Conservation (phyloP, 495 filamentous ascomycete species). For the Jackrogersella minutella region DNA sequence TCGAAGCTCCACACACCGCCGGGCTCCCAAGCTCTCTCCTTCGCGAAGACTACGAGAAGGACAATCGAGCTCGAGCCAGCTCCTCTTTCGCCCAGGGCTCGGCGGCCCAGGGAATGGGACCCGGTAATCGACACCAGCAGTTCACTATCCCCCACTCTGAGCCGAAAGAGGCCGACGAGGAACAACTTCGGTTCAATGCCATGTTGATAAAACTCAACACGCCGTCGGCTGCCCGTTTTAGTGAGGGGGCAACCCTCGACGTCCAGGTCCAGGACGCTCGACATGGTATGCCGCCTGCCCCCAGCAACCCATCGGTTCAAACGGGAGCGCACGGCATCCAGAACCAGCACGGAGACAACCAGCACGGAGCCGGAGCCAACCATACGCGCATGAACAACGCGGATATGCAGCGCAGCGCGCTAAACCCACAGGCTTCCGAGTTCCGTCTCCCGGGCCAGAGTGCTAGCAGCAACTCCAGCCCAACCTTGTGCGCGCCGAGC, state of each 20-base stretch:
- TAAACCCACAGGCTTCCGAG: constrained; percentile 39
- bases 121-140: neutral
- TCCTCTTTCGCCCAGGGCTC: neutral
- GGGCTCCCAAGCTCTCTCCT: constrained; percentile 22
- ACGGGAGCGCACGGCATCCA: too few species aligned
- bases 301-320: too few species aligned
- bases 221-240: constrained; percentile 9
- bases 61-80: constrained; percentile 5
- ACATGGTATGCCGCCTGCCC: too few species aligned
- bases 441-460: constrained; percentile 11
- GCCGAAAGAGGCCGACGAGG: neutral
- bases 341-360: neutral
- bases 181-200: constrained; percentile 20
- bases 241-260: too few species aligned
- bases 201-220: constrained; percentile 34
- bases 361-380: neutral
- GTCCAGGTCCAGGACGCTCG: too few species aligned
- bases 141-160: neutral
- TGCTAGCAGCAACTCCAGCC: neutral
- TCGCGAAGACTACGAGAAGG: constrained; percentile 24
- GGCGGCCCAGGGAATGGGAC: neutral
- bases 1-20: constrained; percentile 29
- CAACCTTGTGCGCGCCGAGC: neutral
- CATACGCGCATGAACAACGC: neutral
- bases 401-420: neutral